Evolutionary conservation across 2,329 filamentous ascomycete species (phyloP).

Genomic region (Penicillium sp.): DNA sequence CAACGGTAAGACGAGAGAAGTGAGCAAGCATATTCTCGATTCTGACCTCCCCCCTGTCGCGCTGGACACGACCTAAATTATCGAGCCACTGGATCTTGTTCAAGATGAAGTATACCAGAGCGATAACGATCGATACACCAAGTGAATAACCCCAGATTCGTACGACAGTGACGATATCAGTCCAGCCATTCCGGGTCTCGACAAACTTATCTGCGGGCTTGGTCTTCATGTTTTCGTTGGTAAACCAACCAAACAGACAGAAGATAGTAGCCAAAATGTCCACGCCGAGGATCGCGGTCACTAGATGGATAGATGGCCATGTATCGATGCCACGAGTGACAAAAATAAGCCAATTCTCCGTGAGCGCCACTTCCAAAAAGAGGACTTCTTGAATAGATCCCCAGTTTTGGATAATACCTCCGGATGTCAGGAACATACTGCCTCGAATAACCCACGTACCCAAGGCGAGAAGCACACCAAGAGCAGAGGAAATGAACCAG

Average conservation of each 20-base stretch:
- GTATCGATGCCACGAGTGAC: conserved; percentile 81
- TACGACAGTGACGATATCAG: conserved; percentile 57
- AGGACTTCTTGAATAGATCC: conserved; percentile 74
- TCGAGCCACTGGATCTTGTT: conserved; percentile 48
- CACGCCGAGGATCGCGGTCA: conserved; percentile 69
- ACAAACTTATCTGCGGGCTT: conserved; percentile 28
- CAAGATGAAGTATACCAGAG: conserved; percentile 51
- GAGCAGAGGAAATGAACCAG: conserved; percentile 63
- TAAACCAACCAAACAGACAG: conserved; percentile 73
- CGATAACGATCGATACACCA: conserved; percentile 53
- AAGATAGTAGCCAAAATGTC: conserved; percentile 72
- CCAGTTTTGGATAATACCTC: conserved; percentile 73
- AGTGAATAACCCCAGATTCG: conserved; percentile 54
- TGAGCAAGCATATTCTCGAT: conserved; percentile 54
- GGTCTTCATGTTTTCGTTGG: conserved; percentile 49
- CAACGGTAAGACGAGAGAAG: conserved; percentile 49
- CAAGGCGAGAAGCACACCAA: conserved; percentile 67
- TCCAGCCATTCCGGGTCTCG: conserved; percentile 54
- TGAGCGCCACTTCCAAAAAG: conserved; percentile 86
- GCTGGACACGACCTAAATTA: conserved; percentile 50
- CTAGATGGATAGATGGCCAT: conserved; percentile 71
- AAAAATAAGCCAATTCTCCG: conserved; percentile 96
- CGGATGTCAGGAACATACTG: conserved; percentile 66
- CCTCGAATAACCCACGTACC: conserved; percentile 75
- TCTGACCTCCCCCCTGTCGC: conserved; percentile 50